Base-by-base conservation (phyloP, 495 filamentous ascomycete genomes). In the Cercophora scortea region DNA sequence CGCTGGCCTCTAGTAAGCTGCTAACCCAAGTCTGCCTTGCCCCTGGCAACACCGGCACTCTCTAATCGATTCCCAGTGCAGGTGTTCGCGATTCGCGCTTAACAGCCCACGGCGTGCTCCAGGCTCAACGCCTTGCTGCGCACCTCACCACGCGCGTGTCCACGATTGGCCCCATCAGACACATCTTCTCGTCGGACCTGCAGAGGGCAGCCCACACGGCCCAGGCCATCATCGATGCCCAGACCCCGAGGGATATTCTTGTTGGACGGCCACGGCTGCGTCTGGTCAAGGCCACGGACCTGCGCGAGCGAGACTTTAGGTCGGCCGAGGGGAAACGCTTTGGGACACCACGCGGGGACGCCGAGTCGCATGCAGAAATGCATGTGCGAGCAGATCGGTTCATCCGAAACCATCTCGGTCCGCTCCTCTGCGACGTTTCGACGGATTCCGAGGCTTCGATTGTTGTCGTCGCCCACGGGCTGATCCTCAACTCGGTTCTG, bases 141-240 rank as follows among this genome's bases (percentile, higher is more conserved):
- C 71, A 85, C 60, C 72, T 94, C 25, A 80, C 76, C 0, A 61
- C 65, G 0, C 71, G 63, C 0, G 65, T 66, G 6, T 60, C 80
- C 1, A 56, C 52, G 5, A 60, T 68, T 44, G 63, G 68, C 10
- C 56, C 58, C 17, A 73, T 89, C 53, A 75, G 70, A 12, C 75
- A 83, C 44, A 72, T 94, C 40, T 94, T 89, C 61, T 80, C 88
- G n/a, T 95, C 90, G 12, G 80, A 89, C 59, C 73, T 94, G 16
- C 79, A 81, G 49, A 80, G 90, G 48, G 87, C 90, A 2, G 71
- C 71, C 32, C 78, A 79, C 59, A 95, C 90, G 10, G 88, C 87
- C 8, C 71, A 78, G 55, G 78, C 79, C 2, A 74, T 91, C 42
- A 76, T 76, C 13, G 67, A 74, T 42, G 77, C 79, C 32, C 82